Evolutionary conservation across 805 yeast species (phyloP), one percentile per base, ranked within the genome.

Genomic region (Sugiyamaella smithiae): DNA sequence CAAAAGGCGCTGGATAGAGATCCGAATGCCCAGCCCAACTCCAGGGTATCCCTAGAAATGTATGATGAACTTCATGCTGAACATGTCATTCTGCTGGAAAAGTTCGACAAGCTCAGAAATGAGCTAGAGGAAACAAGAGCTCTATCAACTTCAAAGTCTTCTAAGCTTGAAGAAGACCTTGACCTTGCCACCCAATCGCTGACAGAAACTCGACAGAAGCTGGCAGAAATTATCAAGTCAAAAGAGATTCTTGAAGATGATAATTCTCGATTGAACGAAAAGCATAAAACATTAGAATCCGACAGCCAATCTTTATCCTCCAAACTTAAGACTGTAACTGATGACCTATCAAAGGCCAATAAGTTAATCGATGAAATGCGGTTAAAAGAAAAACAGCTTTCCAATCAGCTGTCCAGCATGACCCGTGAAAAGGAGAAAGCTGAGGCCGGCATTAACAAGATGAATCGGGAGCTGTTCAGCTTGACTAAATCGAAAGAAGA

Each of bases 361-460:
- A 51, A 54, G 3, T 65, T 63, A 3, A 61, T 70, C 4, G 60
- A 52, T 1, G 62, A 55, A 19, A 51, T 61, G 23, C 70, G 68
- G 49, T 57, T 60, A 38, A 57, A 61, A 16, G 53, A 58, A 14
- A 66, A 64, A 26, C 58, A 60, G 14, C 54, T 75, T 14, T 64
- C 65, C 35, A 50, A 51, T 2, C 71, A 71, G 50, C 56, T 74
- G 12, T 61, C 60, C 3, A 51, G 60, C 1, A 48, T 68, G 5
- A 72, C 68, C 38, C 64, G 63, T 6, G 76, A 74, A 9, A 84
- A 80, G 57, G 72, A 73, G 22, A 82, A 77, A 54, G 85, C 91
- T 1, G 97, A 90, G 59, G 83, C 80, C 51, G 97, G 96, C 3
- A 83, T 90, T 45, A 89, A 89, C 62, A 89, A 88, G 57, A 86